Evolutionary conservation across 169 alveolate genomes (phyloP).

Genomic region (Plasmodium cynomolgi): DNA sequence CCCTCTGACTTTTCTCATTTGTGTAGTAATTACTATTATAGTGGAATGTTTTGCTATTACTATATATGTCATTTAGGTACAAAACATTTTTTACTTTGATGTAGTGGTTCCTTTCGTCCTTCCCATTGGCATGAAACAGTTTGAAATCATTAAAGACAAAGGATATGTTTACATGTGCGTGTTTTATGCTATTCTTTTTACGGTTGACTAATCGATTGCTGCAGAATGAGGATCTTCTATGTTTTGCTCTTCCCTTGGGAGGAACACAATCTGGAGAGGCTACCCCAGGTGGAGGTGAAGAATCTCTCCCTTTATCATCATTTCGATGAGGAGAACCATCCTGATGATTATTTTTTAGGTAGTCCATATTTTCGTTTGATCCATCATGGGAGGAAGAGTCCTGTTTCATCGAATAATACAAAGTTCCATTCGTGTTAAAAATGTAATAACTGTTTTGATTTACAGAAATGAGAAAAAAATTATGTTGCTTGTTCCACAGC

Average conservation of each 20-base stretch:
- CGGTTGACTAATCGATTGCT: not conserved
- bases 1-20: conserved; percentile 9
- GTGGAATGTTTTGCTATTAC: conserved; percentile 39
- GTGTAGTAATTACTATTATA: conserved; percentile 75
- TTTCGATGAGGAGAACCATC: not conserved
- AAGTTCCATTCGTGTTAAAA: conserved; percentile 72
- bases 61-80: conserved; percentile 63
- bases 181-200: not conserved
- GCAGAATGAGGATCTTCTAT: not conserved
- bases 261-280: not conserved
- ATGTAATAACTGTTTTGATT: conserved; percentile 47
- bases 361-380: not conserved
- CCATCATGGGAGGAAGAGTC: not conserved
- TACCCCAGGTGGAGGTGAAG: not conserved
- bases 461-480: conserved; percentile 60
- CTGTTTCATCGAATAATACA: conserved; percentile 20
- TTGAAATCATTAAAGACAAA: conserved; percentile 72
- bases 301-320: not conserved
- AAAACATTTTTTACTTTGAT: conserved; percentile 47
- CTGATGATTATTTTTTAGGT: not conserved
- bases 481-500: conserved; percentile 68
- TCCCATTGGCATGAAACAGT: not conserved
- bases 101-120: conserved; percentile 11
- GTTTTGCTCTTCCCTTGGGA: not conserved
- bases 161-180: conserved; percentile 23